These are phyloP conservation scores for Alternaria sp. DNA, from an alignment of 2,329 filamentous ascomycete species.

Conservation along the genomic window DNA sequence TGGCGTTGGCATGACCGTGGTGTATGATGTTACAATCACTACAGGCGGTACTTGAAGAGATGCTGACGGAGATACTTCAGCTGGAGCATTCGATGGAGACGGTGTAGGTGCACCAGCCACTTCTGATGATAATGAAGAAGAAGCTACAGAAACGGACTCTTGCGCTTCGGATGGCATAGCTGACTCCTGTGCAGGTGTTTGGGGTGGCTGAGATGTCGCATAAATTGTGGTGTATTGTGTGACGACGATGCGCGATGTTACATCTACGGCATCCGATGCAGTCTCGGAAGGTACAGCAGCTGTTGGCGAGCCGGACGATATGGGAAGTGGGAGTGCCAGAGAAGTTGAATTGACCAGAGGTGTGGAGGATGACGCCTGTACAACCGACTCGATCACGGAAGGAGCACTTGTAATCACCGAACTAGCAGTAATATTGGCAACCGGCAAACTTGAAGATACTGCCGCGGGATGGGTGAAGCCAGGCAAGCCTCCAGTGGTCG, in stretches of 20 bases:
- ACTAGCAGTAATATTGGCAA: constrained; percentile 5
- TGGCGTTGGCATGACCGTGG: constrained; percentile 31
- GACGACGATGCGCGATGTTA: constrained; percentile 30
- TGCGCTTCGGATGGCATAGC: constrained; percentile 14
- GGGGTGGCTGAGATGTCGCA: constrained; percentile 18
- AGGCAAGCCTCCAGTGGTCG: constrained; percentile 30
- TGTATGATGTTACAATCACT: constrained; percentile 43
- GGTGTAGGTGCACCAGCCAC: neutral
- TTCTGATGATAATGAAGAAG: constrained; percentile 4
- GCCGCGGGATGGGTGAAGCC: constrained; percentile 31
- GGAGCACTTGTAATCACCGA: constrained; percentile 7
- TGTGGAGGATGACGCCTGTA: constrained; percentile 4
- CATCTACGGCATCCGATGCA: constrained; percentile 8
- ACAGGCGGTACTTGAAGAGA: constrained; percentile 36
- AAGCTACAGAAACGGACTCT: neutral
- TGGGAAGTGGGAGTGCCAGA: neutral
- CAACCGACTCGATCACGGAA: constrained; percentile 6
- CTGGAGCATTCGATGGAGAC: constrained; percentile 14
- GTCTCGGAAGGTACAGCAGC: neutral
- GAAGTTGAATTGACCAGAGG: constrained; percentile 14
- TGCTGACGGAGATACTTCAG: constrained; percentile 20
- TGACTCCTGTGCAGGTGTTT: constrained; percentile 10
- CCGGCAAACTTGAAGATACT: constrained; percentile 10
- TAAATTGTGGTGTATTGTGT: constrained; percentile 43
- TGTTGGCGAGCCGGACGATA: constrained; percentile 1